Conservation (phyloP, 495 filamentous ascomycete species). For the Tetracladium marchalianum region DNA sequence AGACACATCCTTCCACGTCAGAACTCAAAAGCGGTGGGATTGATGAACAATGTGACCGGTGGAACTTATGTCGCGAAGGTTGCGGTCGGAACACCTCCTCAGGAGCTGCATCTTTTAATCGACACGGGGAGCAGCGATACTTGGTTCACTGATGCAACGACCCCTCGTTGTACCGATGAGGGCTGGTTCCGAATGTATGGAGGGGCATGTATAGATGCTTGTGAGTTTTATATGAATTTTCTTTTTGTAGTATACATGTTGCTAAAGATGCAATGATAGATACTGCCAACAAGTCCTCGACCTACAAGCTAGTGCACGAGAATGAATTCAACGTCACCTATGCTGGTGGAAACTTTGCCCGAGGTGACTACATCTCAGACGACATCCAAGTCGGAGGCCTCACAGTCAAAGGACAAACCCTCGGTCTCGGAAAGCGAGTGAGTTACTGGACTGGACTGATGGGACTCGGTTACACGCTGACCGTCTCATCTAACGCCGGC, state of each 20-base stretch:
- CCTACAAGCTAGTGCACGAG: slow-evolving; percentile 52
- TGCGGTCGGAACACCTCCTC: slow-evolving; percentile 58
- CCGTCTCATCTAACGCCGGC: slow-evolving; percentile 50
- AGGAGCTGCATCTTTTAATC: slow-evolving; percentile 42
- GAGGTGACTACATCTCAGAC: slow-evolving; percentile 74
- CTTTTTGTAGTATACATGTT: not conserved
- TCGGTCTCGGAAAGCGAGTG: slow-evolving; percentile 69
- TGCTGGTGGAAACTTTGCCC: slow-evolving; percentile 52
- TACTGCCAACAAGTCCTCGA: slow-evolving; percentile 54
- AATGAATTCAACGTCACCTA: slow-evolving; percentile 74
- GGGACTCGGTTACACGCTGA: slow-evolving; percentile 73
- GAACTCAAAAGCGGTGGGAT: not conserved
- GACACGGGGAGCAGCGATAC: slow-evolving; percentile 86
- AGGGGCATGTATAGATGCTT: slow-evolving; percentile 10
- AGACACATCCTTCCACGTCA: no score
- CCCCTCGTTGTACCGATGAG: slow-evolving; percentile 32
- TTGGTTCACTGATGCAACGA: slow-evolving; percentile 47
- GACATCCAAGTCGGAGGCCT: slow-evolving; percentile 57
- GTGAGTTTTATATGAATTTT: slow-evolving; percentile 3
- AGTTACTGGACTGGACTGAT: slow-evolving; percentile 69
- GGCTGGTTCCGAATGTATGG: slow-evolving; percentile 14
- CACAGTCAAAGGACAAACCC: slow-evolving; percentile 58
- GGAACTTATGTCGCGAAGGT: slow-evolving; percentile 58
- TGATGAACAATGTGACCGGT: slow-evolving; percentile 30
- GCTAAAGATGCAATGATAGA: slow-evolving; percentile 8